Conservation (phyloP, 192 early-diverging fungal genomes). For the Coemansia sp. region DNA sequence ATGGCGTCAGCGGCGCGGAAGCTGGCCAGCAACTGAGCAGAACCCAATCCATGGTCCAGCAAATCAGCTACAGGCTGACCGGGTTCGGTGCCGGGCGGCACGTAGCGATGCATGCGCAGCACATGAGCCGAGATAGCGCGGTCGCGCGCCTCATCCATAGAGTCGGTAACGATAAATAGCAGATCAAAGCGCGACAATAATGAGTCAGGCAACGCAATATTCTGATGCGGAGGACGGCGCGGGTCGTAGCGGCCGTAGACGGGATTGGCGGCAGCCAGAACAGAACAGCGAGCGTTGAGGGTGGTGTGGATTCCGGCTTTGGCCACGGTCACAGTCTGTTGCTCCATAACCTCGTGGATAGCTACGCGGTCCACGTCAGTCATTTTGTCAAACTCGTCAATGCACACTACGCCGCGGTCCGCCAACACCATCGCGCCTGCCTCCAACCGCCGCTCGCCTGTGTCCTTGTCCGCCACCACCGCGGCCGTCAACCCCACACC, state of each 20-base stretch:
- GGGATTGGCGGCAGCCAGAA: slow-evolving; percentile 97
- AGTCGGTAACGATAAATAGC: slow-evolving; percentile 93
- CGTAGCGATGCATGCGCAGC: slow-evolving; percentile 90
- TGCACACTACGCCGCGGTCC: slow-evolving; percentile 95
- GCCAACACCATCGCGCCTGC: slow-evolving; percentile 99
- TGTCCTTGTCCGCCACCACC: slow-evolving; percentile 92
- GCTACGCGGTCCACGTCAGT: slow-evolving; percentile 94
- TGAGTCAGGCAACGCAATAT: slow-evolving; percentile 95
- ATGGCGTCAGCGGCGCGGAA: slow-evolving; percentile 31
- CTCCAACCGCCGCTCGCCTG: slow-evolving; percentile 89
- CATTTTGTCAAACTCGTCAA: slow-evolving; percentile 99
- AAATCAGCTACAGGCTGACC: slow-evolving; percentile 60
- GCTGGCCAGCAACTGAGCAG: slow-evolving; percentile 33
- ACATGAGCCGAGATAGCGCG: slow-evolving; percentile 90
- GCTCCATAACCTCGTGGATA: slow-evolving; percentile 99
- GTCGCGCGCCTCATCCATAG: slow-evolving; percentile 82
- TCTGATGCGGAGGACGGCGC: slow-evolving; percentile 82
- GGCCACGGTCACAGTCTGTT: slow-evolving; percentile 96
- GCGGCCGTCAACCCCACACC: slow-evolving; percentile 98
- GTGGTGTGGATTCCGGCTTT: slow-evolving; percentile 99
- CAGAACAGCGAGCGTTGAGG: slow-evolving; percentile 93
- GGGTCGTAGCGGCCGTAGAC: slow-evolving; percentile 87
- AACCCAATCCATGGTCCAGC: slow-evolving; percentile 44
- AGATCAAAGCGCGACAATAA: slow-evolving; percentile 96
- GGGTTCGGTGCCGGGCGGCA: slow-evolving; percentile 79